Percentiles rank a stretch among this genome's conserved stretches.
Conservation (phyloP, 2,329 filamentous ascomycete genomes). For the Trichoderma hamatum region DNA sequence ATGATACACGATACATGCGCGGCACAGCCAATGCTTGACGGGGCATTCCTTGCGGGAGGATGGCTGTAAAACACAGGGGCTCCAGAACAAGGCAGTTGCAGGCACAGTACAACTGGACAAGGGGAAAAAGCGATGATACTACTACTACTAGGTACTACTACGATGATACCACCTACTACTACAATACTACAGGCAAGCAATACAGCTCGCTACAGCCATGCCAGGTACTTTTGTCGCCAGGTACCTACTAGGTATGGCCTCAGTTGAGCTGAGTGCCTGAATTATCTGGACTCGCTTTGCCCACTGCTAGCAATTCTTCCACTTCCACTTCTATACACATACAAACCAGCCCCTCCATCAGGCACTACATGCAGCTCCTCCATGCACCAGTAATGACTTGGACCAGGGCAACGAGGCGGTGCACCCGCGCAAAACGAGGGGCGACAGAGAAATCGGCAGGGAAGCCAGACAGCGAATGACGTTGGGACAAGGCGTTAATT, state of each 20-base stretch:
- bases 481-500: constrained; percentile 18
- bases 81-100: not conserved
- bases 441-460: not conserved
- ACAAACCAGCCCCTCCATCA: not conserved
- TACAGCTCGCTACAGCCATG: not conserved
- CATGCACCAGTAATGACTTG: not conserved
- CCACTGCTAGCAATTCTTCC: too few relatives aligned
- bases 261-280: not conserved
- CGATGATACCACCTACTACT: not conserved
- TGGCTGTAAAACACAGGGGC: constrained; percentile 12
- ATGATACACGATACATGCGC: not conserved
- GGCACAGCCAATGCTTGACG: not conserved
- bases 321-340: not conserved
- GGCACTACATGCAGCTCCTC: not conserved
- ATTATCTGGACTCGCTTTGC: not conserved
- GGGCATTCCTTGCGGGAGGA: not conserved
- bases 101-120: not conserved
- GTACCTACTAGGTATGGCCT: not conserved
- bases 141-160: not conserved
- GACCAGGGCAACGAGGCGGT: constrained; percentile 24
- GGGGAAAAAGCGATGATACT: not conserved
- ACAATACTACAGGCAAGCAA: not conserved
- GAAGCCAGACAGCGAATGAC: constrained; percentile 20
- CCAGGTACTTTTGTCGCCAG: not conserved
- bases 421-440: constrained; percentile 18